phyloP scores from a whole-genome alignment of 305 asterid species.

The Solanum hybrid region DNA sequence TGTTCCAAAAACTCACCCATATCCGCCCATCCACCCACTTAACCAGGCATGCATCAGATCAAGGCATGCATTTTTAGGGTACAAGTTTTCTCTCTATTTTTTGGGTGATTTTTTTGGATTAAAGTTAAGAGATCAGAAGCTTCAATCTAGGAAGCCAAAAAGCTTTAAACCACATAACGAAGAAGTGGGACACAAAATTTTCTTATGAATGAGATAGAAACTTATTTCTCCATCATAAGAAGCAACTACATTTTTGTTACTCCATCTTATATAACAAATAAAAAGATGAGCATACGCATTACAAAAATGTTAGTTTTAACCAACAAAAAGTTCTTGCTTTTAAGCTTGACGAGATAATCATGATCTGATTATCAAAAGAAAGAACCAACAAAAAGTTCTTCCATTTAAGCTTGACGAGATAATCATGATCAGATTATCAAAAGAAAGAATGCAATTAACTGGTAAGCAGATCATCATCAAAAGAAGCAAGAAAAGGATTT shows the following conservation, averaged over 20 bases:
- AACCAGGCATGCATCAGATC: not conserved
- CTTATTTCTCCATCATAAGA: not conserved
- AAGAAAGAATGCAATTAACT: not conserved
- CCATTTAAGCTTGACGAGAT: not conserved
- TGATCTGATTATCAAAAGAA: too few relatives aligned
- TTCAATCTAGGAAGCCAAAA: not conserved
- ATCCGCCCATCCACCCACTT: not conserved
- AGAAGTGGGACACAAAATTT: not conserved
- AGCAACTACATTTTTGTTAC: not conserved
- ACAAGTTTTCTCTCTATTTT: not conserved
- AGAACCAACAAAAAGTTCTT: not conserved
- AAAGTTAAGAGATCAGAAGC: not conserved
- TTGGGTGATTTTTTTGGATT: not conserved
- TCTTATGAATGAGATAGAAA: not conserved
- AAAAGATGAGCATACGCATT: not conserved
- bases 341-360: not conserved
- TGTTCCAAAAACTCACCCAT: not conserved
- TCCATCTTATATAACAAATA: not conserved
- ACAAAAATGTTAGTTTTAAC: not conserved
- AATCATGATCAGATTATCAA: too few relatives aligned
- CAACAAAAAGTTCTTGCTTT: not conserved
- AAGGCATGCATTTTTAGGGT: not conserved
- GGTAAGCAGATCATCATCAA: not conserved
- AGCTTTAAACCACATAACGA: not conserved
- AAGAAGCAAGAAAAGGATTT: constrained; percentile 9